Conservation (phyloP, 192 early-diverging fungal genomes). For the Mortierella claussenii region DNA sequence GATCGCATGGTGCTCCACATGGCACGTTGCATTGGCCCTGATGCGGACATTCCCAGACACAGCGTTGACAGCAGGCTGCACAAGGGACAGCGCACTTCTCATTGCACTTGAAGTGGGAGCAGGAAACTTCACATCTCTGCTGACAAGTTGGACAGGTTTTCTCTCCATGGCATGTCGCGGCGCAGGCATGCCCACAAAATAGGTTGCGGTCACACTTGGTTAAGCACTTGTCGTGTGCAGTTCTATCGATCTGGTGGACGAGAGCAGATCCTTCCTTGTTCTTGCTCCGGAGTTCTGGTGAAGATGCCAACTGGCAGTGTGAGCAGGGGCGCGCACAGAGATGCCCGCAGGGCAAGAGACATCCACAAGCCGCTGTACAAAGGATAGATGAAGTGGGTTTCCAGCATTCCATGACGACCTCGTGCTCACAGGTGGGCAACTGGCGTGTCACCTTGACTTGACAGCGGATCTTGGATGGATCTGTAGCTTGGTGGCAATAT, state of each 20-base stretch:
- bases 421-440: conserved; percentile 57
- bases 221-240: conserved; percentile 44
- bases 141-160: conserved; percentile 46
- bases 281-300: too few species aligned
- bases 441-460: conserved; percentile 15
- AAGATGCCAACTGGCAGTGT: conserved; percentile 35
- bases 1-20: conserved; percentile 66
- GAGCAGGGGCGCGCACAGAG: conserved; percentile 50
- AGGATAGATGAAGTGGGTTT: background rate
- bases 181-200: conserved; percentile 51
- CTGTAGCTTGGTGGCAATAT: conserved; percentile 21
- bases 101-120: conserved; percentile 55
- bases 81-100: conserved; percentile 53
- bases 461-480: conserved; percentile 30
- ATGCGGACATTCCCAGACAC: conserved; percentile 65
- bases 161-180: conserved; percentile 10
- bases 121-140: conserved; percentile 47
- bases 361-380: conserved; percentile 46
- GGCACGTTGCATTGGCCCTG: conserved; percentile 56
- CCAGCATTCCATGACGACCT: conserved; percentile 36
- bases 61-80: conserved; percentile 56
- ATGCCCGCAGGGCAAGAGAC: conserved; percentile 48
- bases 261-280: background rate
- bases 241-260: conserved; percentile 1
- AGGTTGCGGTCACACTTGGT: conserved; percentile 43